A percentile compares a stretch with the other conserved stretches of the same genome.
These are phyloP conservation scores for Candida nanaspora DNA, from an alignment of 805 yeast species.

Conservation along the genomic window DNA sequence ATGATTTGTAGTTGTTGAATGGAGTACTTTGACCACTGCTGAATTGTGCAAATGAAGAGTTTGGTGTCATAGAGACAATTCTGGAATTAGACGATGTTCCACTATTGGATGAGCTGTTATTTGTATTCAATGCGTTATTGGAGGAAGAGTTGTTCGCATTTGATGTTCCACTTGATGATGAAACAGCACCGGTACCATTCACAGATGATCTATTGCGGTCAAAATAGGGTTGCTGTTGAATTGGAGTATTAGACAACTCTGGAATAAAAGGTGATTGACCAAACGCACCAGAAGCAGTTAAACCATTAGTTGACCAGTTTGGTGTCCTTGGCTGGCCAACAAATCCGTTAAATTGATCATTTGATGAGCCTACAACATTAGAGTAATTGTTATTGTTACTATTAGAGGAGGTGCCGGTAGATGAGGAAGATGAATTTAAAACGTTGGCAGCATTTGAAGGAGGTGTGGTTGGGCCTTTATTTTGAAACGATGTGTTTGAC, in stretches of 20 bases:
- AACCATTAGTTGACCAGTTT: constrained; percentile 22
- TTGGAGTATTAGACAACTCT: constrained; percentile 15
- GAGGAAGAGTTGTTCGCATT: constrained; percentile 1
- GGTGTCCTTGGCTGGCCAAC: constrained; percentile 27
- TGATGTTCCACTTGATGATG: too few species aligned
- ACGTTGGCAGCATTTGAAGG: background rate
- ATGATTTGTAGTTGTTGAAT: constrained; percentile 10
- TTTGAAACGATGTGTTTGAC: background rate
- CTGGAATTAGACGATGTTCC: background rate
- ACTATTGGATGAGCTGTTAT: constrained; percentile 5
- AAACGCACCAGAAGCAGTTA: constrained; percentile 8
- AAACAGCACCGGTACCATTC: background rate
- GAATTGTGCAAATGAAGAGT: constrained; percentile 11
- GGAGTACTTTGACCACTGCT: constrained; percentile 14
- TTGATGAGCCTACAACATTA: background rate
- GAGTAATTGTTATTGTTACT: background rate
- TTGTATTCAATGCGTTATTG: too few species aligned
- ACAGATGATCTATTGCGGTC: background rate
- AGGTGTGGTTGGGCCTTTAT: constrained; percentile 7
- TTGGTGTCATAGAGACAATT: constrained; percentile 12
- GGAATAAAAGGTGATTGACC: constrained; percentile 12
- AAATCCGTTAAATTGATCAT: background rate
- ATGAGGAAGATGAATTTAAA: constrained; percentile 5
- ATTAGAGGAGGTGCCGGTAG: constrained; percentile 1
- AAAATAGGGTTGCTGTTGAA: constrained; percentile 5